Evolutionary conservation across 768 basidiomycete genomes (phyloP).

Genomic region (Tricholoma flavovirens): DNA sequence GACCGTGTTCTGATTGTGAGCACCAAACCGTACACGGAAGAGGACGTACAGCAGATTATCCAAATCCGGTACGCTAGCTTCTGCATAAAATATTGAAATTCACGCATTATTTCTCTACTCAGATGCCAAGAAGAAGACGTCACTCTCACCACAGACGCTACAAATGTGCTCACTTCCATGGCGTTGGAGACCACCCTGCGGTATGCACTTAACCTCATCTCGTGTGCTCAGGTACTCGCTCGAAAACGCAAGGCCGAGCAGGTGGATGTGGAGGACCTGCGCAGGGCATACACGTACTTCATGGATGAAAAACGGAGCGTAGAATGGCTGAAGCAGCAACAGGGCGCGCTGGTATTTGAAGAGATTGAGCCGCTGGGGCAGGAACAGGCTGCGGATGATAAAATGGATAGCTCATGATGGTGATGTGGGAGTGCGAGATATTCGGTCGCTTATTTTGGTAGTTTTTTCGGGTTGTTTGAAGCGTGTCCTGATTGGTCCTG

Average conservation of each 20-base stretch:
- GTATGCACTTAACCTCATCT: constrained; percentile 93
- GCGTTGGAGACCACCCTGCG: constrained; percentile 86
- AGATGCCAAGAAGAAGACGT: constrained; percentile 97
- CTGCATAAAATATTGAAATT: not conserved
- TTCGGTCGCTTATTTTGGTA: not conserved
- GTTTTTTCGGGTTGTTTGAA: not conserved
- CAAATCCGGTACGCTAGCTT: constrained; percentile 64
- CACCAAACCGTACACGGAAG: constrained; percentile 77
- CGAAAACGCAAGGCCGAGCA: constrained; percentile 72
- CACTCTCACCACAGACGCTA: constrained; percentile 64
- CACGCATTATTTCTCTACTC: not conserved
- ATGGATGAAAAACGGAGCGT: constrained; percentile 92
- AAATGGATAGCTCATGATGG: constrained; percentile 21
- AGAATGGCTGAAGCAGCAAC: constrained; percentile 85
- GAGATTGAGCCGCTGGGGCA: constrained; percentile 41
- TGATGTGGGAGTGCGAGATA: not conserved
- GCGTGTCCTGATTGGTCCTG: not conserved
- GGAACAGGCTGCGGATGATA: constrained; percentile 26
- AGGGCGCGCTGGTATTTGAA: constrained; percentile 69
- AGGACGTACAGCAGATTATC: constrained; percentile 88
- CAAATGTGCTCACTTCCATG: constrained; percentile 81
- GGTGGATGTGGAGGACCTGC: constrained; percentile 83
- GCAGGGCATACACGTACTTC: constrained; percentile 82
- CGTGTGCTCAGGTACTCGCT: constrained; percentile 83
- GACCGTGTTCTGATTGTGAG: constrained; percentile 96